phyloP scores from a whole-genome alignment of 148 eudicot species.

The Gaultheria prostrata region DNA sequence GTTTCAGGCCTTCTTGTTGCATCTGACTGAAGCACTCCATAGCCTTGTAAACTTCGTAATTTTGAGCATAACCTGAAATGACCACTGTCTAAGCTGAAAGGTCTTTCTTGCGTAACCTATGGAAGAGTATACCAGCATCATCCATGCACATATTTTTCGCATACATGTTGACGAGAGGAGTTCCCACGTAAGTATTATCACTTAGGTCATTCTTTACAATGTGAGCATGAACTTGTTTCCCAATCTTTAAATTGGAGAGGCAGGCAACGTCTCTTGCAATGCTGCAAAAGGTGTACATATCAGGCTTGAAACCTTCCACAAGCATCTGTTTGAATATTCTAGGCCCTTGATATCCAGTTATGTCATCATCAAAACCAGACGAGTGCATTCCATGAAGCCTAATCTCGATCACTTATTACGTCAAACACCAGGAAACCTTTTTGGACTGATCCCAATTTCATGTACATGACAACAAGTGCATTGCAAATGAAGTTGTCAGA shows the following conservation, averaged over 20 bases:
- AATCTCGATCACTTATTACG: constrained; percentile 29
- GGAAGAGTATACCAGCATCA: constrained; percentile 24
- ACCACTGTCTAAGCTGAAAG: constrained; percentile 35
- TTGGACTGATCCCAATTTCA: constrained; percentile 21
- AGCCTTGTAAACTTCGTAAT: constrained; percentile 36
- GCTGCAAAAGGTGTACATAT: constrained; percentile 36
- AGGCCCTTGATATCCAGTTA: constrained; percentile 29
- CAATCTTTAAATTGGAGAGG: constrained; percentile 22
- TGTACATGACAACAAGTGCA: constrained; percentile 41
- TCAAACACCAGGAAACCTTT: constrained; percentile 31
- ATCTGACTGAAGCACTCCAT: constrained; percentile 29
- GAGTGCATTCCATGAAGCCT: constrained; percentile 42
- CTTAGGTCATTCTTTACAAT: constrained; percentile 24
- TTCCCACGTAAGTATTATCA: constrained; percentile 22
- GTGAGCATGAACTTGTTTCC: constrained; percentile 41
- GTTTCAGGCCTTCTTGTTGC: constrained; percentile 36
- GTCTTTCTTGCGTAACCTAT: constrained; percentile 26
- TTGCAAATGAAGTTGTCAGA: constrained; percentile 31
- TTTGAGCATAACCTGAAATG: constrained; percentile 35
- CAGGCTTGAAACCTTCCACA: constrained; percentile 36
- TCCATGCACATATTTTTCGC: constrained; percentile 32
- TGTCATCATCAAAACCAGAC: constrained; percentile 37
- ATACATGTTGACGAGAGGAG: constrained; percentile 45
- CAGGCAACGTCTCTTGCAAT: constrained; percentile 31
- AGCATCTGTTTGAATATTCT: constrained; percentile 35